Base-by-base conservation (phyloP, 768 basidiomycete species). In the Amanita rimosa region DNA sequence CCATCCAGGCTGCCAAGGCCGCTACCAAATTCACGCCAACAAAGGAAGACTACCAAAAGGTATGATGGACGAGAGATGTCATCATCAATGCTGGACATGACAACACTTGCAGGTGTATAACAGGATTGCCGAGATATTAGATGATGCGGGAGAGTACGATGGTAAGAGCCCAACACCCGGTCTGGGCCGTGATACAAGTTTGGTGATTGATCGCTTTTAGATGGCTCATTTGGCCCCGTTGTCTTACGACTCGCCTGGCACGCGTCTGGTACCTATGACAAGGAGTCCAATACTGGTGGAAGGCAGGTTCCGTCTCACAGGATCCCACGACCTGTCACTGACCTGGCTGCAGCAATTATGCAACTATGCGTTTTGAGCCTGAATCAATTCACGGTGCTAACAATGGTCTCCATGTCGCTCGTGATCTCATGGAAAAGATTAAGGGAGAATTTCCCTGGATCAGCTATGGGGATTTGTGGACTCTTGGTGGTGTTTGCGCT, bases 321-420 rank as follows among this genome's bases (percentile, higher is more conserved):
- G 24, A 42, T 33, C 9, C 17, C 49, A 22, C 43, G 34, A 52
- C 45, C 52, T 55, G 54, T 45, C 37, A 36, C 40, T 16, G 21
- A 47, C 21, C 41, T 51, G 36, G 24, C 21, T 34, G 37, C 60
- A 85, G 89, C 73, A 97, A 99, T 76, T 93, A 90, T 55, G 95
- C 96, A 2, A 97, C 95, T 19, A 99, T 99, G 95, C 86, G 95
- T 49, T 99, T 97, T 67, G 78, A 81, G 47, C 88, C 95, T 35
- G 95, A 98, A 63, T 61, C 92, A 9, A 61, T 74, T 24, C 92
- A 98, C 60, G 78, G 71, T 31, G 92, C 90, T 44, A 95, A 95
- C 65, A 78, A 78, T 22, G 92, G 92, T 22, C 72, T 95, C 48
- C 66, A 84, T 52, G 61, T 91, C 48, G 94, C 91, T 35, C 87